Percentiles rank a stretch among this genome's conserved stretches.
phyloP scores from a whole-genome alignment of 257 asterid species.

The Galeopsis tetrahit region DNA sequence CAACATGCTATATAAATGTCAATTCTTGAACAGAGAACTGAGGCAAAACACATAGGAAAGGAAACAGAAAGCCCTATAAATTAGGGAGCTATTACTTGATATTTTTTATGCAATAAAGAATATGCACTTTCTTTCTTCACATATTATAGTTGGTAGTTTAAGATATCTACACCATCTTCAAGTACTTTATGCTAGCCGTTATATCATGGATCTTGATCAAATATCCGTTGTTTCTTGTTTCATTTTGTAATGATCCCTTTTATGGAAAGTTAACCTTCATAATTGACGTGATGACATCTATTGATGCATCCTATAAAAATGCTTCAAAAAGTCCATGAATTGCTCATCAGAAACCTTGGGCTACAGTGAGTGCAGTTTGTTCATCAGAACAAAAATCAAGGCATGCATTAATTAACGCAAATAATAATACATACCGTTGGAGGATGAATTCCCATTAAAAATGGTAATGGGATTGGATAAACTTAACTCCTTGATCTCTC shows the following conservation, averaged over 20 bases:
- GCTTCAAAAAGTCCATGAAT: neutral
- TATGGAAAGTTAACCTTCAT: neutral
- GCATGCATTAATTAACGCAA: neutral
- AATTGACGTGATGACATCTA: neutral
- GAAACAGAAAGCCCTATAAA: neutral
- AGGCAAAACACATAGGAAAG: too few species aligned
- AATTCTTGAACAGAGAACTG: neutral
- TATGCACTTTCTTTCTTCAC: neutral
- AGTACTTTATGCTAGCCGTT: neutral
- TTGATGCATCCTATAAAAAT: neutral
- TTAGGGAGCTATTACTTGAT: neutral
- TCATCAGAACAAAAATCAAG: conserved; percentile 22
- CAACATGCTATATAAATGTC: conserved; percentile 17
- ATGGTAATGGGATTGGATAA: conserved; percentile 70
- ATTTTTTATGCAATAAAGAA: neutral
- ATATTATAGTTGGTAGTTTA: neutral
- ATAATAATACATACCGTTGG: conserved; percentile 54
- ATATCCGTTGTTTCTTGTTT: neutral
- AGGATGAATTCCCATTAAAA: conserved; percentile 65
- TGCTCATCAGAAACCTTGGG: neutral
- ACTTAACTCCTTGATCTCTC: conserved; percentile 78
- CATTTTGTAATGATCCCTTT: neutral
- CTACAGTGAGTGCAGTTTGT: conserved; percentile 6
- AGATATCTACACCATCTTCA: neutral
- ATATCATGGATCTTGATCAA: conserved; percentile 1